A percentile compares a stretch with the other conserved stretches of the same genome.
phyloP scores from a whole-genome alignment of 768 basidiomycete species.

The Dentipellis fragilis region DNA sequence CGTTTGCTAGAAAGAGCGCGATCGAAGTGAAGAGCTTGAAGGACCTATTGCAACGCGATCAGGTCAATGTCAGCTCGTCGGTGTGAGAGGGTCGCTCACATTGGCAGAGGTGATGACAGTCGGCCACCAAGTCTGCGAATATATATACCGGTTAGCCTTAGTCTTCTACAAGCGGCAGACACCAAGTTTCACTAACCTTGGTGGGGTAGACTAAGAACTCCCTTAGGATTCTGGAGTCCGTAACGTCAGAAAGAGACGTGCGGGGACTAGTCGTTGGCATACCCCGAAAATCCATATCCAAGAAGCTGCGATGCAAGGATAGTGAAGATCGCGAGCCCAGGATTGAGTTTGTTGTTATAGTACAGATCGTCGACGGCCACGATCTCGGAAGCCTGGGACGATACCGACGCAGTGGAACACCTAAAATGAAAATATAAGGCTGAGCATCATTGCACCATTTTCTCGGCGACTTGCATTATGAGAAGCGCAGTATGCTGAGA shows the following conservation, averaged over 20 bases:
- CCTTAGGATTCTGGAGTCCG: slow-evolving; percentile 11
- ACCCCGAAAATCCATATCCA: slow-evolving; percentile 31
- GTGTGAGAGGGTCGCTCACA: slow-evolving; percentile 11
- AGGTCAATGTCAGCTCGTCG: too few relatives aligned
- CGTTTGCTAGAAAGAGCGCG: slow-evolving; percentile 27
- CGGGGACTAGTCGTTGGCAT: not conserved
- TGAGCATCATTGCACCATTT: too few relatives aligned
- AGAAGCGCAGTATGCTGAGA: slow-evolving; percentile 12
- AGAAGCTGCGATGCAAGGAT: slow-evolving; percentile 30
- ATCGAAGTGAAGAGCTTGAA: slow-evolving; percentile 28
- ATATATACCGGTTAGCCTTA: too few relatives aligned
- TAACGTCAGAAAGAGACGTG: too few relatives aligned
- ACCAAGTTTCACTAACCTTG: not conserved
- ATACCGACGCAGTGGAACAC: slow-evolving; percentile 21
- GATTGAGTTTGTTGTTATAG: slow-evolving; percentile 30
- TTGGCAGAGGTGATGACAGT: not conserved
- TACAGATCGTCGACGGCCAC: slow-evolving; percentile 23
- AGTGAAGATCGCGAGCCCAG: slow-evolving; percentile 33
- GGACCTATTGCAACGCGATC: slow-evolving; percentile 12
- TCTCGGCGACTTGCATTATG: slow-evolving; percentile 14
- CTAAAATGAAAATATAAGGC: not conserved
- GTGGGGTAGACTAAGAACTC: slow-evolving; percentile 19
- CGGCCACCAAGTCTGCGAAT: slow-evolving; percentile 9
- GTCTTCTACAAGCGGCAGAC: too few relatives aligned
- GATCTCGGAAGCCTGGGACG: slow-evolving; percentile 24